A percentile compares a stretch with the other conserved stretches of the same genome.
Evolutionary conservation across 75 land plant genomes (phyloP).

Genomic region (Picea glauca): DNA sequence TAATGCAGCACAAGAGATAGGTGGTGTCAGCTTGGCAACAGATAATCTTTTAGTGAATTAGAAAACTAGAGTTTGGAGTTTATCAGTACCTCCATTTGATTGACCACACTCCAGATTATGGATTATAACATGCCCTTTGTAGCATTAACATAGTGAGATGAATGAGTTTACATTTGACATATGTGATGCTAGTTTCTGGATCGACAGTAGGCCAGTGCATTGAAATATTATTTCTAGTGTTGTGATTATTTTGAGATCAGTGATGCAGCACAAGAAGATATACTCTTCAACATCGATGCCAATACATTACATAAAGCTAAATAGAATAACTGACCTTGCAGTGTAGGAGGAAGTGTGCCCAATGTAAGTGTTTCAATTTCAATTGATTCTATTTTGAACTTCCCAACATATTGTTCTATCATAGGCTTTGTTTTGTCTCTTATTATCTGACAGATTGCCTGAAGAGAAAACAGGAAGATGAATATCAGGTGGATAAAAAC

Average conservation of each 20-base stretch:
- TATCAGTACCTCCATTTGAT: not conserved
- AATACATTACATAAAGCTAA: not conserved
- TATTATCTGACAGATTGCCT: slow-evolving; percentile 80
- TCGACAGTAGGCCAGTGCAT: not conserved
- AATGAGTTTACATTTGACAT: not conserved
- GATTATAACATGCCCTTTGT: too few species aligned
- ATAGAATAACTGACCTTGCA: slow-evolving; percentile 55
- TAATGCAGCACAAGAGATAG: not conserved
- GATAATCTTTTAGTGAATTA: not conserved
- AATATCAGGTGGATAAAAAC: not conserved
- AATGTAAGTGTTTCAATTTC: slow-evolving; percentile 78
- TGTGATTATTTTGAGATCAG: not conserved
- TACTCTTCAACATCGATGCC: not conserved
- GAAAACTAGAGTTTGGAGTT: not conserved
- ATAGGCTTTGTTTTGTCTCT: slow-evolving; percentile 67
- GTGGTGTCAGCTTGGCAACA: too few species aligned
- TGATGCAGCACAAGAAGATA: not conserved
- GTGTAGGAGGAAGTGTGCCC: slow-evolving; percentile 78
- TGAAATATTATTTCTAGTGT: not conserved
- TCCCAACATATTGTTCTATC: slow-evolving; percentile 73
- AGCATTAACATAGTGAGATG: not conserved
- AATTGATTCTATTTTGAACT: slow-evolving; percentile 80
- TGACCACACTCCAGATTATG: too few species aligned
- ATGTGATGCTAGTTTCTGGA: not conserved
- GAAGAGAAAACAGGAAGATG: slow-evolving; percentile 5